Evolutionary conservation across 1,284 basidiomycete genomes (phyloP).

Genomic region (Sporisorium iseilematis-ciliati): DNA sequence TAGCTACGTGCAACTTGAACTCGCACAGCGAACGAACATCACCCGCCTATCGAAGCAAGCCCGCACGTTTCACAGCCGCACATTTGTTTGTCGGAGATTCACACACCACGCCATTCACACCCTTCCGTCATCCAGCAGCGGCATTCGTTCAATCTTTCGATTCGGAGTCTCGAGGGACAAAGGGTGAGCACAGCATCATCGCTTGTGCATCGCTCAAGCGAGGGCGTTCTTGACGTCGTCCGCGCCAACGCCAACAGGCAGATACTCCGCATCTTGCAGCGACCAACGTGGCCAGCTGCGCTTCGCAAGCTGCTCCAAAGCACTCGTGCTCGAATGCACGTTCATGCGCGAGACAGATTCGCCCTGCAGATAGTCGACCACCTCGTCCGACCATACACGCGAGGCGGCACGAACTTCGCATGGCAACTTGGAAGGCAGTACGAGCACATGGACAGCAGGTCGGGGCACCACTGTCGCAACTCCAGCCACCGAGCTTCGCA

Average conservation of each 20-base stretch:
- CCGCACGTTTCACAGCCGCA: too few species aligned
- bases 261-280: conserved; percentile 31
- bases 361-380: conserved; percentile 31
- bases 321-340: conserved; percentile 24
- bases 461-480: conserved; percentile 27
- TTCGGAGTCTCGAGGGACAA: too few species aligned
- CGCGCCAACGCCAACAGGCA: conserved; percentile 50
- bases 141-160: too few species aligned
- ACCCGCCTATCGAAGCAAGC: too few species aligned
- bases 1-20: too few species aligned
- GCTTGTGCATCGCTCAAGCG: conserved; percentile 11
- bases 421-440: conserved; percentile 55
- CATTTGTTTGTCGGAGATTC: too few species aligned
- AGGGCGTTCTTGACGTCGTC: conserved; percentile 27
- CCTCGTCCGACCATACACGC: conserved; percentile 50
- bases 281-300: conserved; percentile 29
- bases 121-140: too few species aligned
- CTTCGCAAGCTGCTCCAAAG: conserved; percentile 34
- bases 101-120: too few species aligned
- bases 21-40: too few species aligned
- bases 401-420: conserved; percentile 47
- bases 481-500: conserved; percentile 7
- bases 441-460: conserved; percentile 59
- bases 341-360: conserved; percentile 37
- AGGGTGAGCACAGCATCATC: too few species aligned